These are phyloP conservation scores for Saturnispora serradocipensis DNA, from an alignment of 805 yeast genomes.

Conservation along the genomic window DNA sequence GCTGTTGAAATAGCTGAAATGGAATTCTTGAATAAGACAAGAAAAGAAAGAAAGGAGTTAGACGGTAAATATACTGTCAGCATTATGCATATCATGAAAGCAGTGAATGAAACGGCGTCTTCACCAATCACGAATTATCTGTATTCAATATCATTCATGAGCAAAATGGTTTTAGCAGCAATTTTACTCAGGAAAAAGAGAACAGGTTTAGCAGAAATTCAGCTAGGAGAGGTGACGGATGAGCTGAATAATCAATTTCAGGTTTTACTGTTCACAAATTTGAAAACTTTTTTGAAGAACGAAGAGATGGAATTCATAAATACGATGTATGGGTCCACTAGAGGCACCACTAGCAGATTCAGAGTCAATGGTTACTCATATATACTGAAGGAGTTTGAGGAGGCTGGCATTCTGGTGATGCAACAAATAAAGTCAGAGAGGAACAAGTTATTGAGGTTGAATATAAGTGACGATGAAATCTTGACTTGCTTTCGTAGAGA, in stretches of 20 bases:
- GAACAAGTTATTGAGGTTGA: slow-evolving; percentile 51
- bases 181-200: slow-evolving; percentile 55
- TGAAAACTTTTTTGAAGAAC: slow-evolving; percentile 15
- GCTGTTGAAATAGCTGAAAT: slow-evolving; percentile 83
- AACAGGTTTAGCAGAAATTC: slow-evolving; percentile 59
- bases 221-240: slow-evolving; percentile 69
- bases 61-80: slow-evolving; percentile 46
- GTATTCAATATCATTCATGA: slow-evolving; percentile 49
- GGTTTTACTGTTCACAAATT: slow-evolving; percentile 24
- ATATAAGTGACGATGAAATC: slow-evolving; percentile 64
- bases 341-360: slow-evolving; percentile 23
- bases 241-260: slow-evolving; percentile 45
- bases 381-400: slow-evolving; percentile 61
- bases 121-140: slow-evolving; percentile 63
- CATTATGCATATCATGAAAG: slow-evolving; percentile 67
- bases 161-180: slow-evolving; percentile 67
- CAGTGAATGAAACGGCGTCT: slow-evolving; percentile 68
- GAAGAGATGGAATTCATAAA: slow-evolving; percentile 20
- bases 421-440: slow-evolving; percentile 66
- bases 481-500: slow-evolving; percentile 52
- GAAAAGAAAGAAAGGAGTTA: slow-evolving; percentile 19
- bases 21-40: slow-evolving; percentile 35
- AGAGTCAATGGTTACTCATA: slow-evolving; percentile 53
- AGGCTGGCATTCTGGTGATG: slow-evolving; percentile 65
- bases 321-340: slow-evolving; percentile 19